Evolutionary conservation across 192 early-diverging fungal genomes (phyloP), one percentile per base, ranked within the genome.

Genomic region (Lobulomyces angularis): DNA sequence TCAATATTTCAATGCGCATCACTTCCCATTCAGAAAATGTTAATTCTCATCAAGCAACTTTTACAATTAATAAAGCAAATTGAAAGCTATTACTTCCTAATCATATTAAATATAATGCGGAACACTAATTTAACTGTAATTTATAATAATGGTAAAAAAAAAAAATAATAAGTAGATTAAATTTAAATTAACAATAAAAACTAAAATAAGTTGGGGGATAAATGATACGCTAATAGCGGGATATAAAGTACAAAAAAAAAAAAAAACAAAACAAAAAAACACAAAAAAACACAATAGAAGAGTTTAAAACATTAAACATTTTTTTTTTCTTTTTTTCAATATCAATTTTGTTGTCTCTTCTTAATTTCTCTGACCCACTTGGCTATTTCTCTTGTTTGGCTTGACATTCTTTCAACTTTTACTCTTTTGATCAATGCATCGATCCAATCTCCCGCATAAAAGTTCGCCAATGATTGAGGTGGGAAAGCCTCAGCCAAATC

Each of bases 401-500:
- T 39, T 5, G 62, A 53, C 32, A 69, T 55, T 1, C 51, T 62
- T 33, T 69, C 70, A 28, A 56, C 67, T 52, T 85, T 82, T 20
- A 79, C 81, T 38, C 90, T 78, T 51, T 76, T 82, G 66, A 96
- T 65, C 41, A 89, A 69, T 1, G 49, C 43, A 22, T 50, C 37
- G 45, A 96, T 68, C 87, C 87, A 98, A 1, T 83, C 79, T n/a
- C 51, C 59, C 5, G 50, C 50, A 57, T 90, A 71, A 21, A 62
- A 67, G 9, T 53, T 48, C 44, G 79, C 72, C 48, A 89, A 70
- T 42, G 80, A 61, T 30, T 85, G 80, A n/a, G 51, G 59, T 17
- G 79, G 75, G 60, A 95, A 84, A 11, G 86, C 69, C 20, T 89
- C 88, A 14, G 92, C 95, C 41, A 98, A 59, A 56, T 98, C 95